Evolutionary conservation across 345 rosid genomes (phyloP).

Genomic region (rapeseed (Brassica napus)): DNA sequence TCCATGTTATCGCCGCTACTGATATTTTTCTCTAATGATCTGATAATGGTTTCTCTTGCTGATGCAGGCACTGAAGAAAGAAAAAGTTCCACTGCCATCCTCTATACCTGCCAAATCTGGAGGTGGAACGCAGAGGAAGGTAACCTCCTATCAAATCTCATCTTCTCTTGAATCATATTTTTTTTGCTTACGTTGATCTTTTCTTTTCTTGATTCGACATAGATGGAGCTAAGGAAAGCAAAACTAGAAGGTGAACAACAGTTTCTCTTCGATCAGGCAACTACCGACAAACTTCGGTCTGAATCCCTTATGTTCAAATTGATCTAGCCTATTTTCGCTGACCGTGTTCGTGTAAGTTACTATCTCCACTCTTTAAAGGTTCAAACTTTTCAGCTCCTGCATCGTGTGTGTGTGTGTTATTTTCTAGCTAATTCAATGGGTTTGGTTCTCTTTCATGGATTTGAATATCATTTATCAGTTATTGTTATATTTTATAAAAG

Average conservation of each 20-base stretch:
- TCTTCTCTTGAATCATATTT: too few species aligned
- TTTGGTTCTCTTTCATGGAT: neutral
- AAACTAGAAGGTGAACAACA: constrained; percentile 61
- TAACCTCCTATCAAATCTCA: too few species aligned
- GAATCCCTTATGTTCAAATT: constrained; percentile 54
- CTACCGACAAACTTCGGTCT: constrained; percentile 49
- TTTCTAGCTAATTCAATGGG: neutral
- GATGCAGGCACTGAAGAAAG: too few species aligned
- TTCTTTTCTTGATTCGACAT: constrained; percentile 15
- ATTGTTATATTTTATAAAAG: too few species aligned
- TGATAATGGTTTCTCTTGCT: too few species aligned
- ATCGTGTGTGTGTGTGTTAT: neutral
- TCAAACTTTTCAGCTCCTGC: neutral
- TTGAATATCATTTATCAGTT: too few species aligned
- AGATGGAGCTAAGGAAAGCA: constrained; percentile 64
- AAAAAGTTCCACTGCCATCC: too few species aligned
- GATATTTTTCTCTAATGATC: too few species aligned
- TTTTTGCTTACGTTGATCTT: neutral
- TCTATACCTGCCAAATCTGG: too few species aligned
- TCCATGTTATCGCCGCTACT: too few species aligned
- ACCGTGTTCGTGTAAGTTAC: constrained; percentile 21
- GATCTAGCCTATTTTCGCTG: constrained; percentile 47
- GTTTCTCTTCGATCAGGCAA: constrained; percentile 55
- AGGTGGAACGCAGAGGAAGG: too few species aligned
- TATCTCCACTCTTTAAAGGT: neutral